Base-by-base conservation (phyloP, 1,284 basidiomycete species). In the Thecaphora thlaspeos region DNA sequence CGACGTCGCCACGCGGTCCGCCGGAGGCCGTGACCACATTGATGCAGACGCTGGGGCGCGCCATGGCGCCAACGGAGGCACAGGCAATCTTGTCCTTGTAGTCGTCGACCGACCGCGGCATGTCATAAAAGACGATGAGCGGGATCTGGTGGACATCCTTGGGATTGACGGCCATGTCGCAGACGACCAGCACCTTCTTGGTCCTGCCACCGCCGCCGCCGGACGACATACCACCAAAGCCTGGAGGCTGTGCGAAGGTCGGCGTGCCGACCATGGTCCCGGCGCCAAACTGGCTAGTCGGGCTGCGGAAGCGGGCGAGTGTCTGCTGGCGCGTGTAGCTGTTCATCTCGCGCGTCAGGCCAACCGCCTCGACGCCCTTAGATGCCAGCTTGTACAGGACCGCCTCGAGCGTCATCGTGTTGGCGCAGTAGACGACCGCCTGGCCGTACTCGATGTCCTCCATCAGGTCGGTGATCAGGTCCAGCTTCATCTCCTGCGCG, bases 21-120 rank as follows among this genome's bases (percentile, higher is more conserved):
- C 92, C 92, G 2, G 91, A 91, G 41, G 92, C 92, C 54, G 93
- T 95, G 55, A 96, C 92, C 72, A 95, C 93, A 76, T 93, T 94
- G 74, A 95, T 84, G 59, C 95, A 85, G 39, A 95, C 90, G 46
- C 90, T 90, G 48, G 90, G 87, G 52, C 89, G 86, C 41, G 82
- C 89, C 53, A 86, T 85, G 36, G 88, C 87, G 61, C 89, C 87
- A 45, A 88, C 88, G 42, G 89, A 86, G 28, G 88, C 86, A 67
- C 45, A 34, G n/a, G 62, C 82, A 39, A 70, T 89, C 87, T 60
- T 68, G 36, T 91, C 90, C 36, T 91, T 89, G 76, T 95, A 95
- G 78, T 94, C 92, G 81, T 96, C 92, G 21, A 95, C 92, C 41
- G 89, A 89, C 76, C 93, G 89, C 21, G 92, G 92, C 55, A 96